Evolutionary conservation across 208 protist genomes (phyloP).

Genomic region (Wallacemonas collosoma): DNA sequence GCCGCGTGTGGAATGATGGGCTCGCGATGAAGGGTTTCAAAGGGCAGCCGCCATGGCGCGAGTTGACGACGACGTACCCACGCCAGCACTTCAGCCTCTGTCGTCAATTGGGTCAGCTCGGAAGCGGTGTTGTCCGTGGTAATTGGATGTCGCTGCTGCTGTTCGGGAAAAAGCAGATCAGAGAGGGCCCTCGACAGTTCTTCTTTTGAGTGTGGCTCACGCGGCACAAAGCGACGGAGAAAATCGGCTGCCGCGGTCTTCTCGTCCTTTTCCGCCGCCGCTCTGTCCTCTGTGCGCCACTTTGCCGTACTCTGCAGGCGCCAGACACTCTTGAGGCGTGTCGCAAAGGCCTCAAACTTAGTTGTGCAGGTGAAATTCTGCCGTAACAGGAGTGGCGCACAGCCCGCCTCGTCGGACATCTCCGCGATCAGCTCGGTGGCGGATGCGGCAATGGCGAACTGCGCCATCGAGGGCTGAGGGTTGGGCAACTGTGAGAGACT

Average conservation of each 20-base stretch:
- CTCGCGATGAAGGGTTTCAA: constrained; percentile 36
- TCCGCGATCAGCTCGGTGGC: constrained; percentile 18
- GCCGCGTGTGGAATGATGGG: neutral
- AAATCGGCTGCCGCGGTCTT: constrained; percentile 22
- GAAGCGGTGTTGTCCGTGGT: neutral
- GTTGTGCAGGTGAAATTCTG: constrained; percentile 48
- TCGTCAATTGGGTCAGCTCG: neutral
- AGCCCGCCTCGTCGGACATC: constrained; percentile 10
- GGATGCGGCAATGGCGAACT: constrained; percentile 19
- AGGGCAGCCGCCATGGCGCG: constrained; percentile 50
- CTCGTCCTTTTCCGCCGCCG: constrained; percentile 45
- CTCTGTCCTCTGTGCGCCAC: constrained; percentile 39
- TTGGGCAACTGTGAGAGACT: constrained; percentile 28
- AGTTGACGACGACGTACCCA: constrained; percentile 44
- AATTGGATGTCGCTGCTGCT: neutral
- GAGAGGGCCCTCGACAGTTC: neutral
- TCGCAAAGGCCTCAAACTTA: constrained; percentile 43
- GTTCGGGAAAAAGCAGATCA: neutral
- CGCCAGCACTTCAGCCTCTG: constrained; percentile 29
- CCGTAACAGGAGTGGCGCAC: constrained; percentile 41
- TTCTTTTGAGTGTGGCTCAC: neutral
- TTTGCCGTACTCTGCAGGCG: constrained; percentile 47
- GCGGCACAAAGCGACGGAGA: constrained; percentile 17
- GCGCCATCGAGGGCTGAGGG: constrained; percentile 19
- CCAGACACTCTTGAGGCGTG: constrained; percentile 57